Conservation (phyloP, 2,329 filamentous ascomycete genomes). For the Aureobasidium sp. region DNA sequence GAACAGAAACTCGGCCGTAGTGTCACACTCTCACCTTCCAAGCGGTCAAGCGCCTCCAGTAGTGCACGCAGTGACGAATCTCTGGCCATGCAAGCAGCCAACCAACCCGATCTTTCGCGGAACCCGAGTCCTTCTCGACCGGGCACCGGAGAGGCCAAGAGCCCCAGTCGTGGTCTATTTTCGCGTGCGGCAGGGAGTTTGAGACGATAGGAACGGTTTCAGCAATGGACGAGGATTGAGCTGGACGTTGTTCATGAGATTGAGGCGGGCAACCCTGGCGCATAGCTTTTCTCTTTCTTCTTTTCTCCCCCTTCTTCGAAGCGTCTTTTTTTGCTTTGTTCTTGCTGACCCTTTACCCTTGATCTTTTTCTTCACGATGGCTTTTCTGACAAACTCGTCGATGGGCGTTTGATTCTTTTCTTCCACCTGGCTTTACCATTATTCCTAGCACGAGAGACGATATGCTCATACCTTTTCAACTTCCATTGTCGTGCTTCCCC, state of each 20-base stretch:
- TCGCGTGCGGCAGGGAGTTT: not conserved
- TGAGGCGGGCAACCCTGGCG: not conserved
- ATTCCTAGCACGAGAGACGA: not conserved
- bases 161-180: not conserved
- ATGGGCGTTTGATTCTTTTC: not conserved
- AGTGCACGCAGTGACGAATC: not conserved
- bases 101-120: not conserved
- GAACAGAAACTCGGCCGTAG: not conserved
- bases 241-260: not conserved
- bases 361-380: not conserved
- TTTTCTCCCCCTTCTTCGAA: too few species aligned
- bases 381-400: too few species aligned
- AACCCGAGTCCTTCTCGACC: not conserved
- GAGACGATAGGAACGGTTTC: slow-evolving; percentile 7
- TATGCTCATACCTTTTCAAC: not conserved
- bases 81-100: slow-evolving; percentile 3
- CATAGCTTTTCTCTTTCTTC: not conserved
- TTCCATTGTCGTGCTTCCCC: too few species aligned
- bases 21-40: not conserved
- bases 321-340: not conserved
- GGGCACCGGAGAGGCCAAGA: not conserved
- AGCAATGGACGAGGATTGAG: not conserved
- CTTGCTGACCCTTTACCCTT: not conserved
- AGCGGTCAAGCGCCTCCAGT: not conserved
- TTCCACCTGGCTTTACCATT: not conserved